A percentile compares a stretch with the other conserved stretches of the same genome.
Evolutionary conservation across 352 stramenopile species (phyloP).

Genomic region (Phytophthora quininea): DNA sequence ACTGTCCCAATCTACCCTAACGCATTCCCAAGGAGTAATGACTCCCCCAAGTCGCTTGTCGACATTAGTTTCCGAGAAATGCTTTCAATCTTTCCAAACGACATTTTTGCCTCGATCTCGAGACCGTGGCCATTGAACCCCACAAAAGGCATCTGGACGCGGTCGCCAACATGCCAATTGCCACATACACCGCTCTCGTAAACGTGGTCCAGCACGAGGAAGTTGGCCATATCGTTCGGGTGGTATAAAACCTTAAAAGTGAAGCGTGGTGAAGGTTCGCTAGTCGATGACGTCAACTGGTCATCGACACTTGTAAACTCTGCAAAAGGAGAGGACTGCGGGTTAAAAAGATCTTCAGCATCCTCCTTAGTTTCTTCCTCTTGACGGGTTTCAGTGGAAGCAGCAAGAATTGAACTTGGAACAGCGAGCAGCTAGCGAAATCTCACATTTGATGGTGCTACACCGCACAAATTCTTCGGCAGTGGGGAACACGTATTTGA

Average conservation of each 20-base stretch:
- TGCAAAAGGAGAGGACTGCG: conserved; percentile 56
- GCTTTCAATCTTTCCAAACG: conserved; percentile 62
- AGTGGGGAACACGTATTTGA: conserved; percentile 80
- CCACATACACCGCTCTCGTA: conserved; percentile 83
- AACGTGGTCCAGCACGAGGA: conserved; percentile 82
- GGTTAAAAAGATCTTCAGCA: conserved; percentile 40
- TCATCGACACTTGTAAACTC: conserved; percentile 74
- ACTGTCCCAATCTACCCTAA: conserved; percentile 77
- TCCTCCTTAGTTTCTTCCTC: conserved; percentile 35
- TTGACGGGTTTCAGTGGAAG: conserved; percentile 51
- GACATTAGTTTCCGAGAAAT: conserved; percentile 42
- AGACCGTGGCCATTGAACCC: conserved; percentile 67
- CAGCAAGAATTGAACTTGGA: conserved; percentile 42
- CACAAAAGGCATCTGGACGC: conserved; percentile 78
- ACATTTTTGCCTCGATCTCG: conserved; percentile 60
- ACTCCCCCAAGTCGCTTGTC: conserved; percentile 20
- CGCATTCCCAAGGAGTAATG: conserved; percentile 77
- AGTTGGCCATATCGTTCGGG: conserved; percentile 84
- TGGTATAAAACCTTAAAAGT: conserved; percentile 77
- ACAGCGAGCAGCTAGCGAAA: conserved; percentile 72
- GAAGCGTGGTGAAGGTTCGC: conserved; percentile 50
- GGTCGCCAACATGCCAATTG: conserved; percentile 70
- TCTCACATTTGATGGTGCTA: conserved; percentile 73
- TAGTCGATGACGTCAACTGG: conserved; percentile 41
- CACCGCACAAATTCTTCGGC: conserved; percentile 61